Evolutionary conservation across 257 asterid genomes (phyloP), one percentile per base, ranked within the genome.

Genomic region (Lycium ferocissimum): DNA sequence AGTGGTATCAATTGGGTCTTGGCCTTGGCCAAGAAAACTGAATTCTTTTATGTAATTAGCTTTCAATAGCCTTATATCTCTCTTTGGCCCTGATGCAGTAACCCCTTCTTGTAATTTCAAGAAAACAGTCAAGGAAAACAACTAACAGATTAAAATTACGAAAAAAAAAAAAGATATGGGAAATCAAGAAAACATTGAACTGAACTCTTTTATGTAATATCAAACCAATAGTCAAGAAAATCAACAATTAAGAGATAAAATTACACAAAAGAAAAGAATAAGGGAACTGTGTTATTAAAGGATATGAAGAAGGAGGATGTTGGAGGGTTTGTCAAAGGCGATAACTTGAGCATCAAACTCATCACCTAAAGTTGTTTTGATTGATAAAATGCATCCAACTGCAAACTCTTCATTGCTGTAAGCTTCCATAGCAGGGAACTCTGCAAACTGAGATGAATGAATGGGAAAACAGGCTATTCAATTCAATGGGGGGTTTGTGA

Each of bases 281-380:
- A 37, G 13, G 57, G 5, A 2, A 73, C 71, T 61, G 69, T 14
- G 12, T 38, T 9, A 35, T 17, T 61, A 57, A 91, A 97, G 98
- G 99, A 95, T 97, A 95, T 97, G 99, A 92, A 97, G 96, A 66
- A 93, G 92, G 89, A 97, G 98, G 87, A 97, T 95, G 92, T 97
- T 92, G 89, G 98, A 93, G 33, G 91, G 91, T 81, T 95, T 95
- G 91, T 97, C 98, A 81, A 87, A 97, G 84, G 98, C 89, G 84
- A 97, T 88, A 79, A 97, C 90, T 94, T 93, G 96, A 38, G 93
- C 98, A 90, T 95, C 94, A 86, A 97, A 97, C 86, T 97, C 98
- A 75, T 97, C 99, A 17, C 95, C 98, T 47, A 97, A 89, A 45
- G 98, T 92, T 22, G 99, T 95, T 80, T 92, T 92, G 90, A 97